Percentiles rank a stretch among this genome's conserved stretches.
These are phyloP conservation scores for Aspergillus cristatus DNA, from an alignment of 495 filamentous ascomycete genomes.

Conservation along the genomic window DNA sequence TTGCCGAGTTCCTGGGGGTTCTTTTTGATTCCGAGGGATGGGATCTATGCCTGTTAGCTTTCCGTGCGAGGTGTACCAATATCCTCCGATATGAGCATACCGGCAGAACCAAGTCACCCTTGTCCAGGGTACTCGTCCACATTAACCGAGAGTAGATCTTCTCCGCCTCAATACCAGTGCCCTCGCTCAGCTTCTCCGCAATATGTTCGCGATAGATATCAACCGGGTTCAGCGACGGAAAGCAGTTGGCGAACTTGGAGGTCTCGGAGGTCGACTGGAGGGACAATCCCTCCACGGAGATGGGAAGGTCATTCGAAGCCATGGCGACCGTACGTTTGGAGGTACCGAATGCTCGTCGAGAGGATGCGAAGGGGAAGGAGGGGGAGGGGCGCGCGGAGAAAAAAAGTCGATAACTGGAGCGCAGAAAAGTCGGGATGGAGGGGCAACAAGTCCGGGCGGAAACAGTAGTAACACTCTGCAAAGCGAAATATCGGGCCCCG, in stretches of 20 bases:
- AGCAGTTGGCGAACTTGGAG: conserved; percentile 37
- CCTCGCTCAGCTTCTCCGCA: conserved; percentile 58
- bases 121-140: conserved; percentile 79
- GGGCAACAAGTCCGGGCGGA: conserved; percentile 8
- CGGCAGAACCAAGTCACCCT: conserved; percentile 78
- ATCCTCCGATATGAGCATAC: too few species aligned
- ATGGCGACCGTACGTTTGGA: conserved; percentile 13
- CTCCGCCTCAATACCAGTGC: conserved; percentile 60
- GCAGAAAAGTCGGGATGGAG: conserved; percentile 2
- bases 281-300: conserved; percentile 30
- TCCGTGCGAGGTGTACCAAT: too few species aligned
- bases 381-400: background rate
- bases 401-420: too few species aligned
- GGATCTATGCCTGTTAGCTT: conserved; percentile 32
- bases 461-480: background rate
- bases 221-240: conserved; percentile 68
- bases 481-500: conserved; percentile 34
- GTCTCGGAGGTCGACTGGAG: conserved; percentile 30
- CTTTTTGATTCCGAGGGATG: conserved; percentile 71
- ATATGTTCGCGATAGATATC: conserved; percentile 86
- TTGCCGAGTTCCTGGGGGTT: conserved; percentile 64
- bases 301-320: conserved; percentile 26
- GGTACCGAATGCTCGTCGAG: conserved; percentile 11
- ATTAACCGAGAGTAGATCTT: conserved; percentile 70
- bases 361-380: conserved; percentile 4